A percentile compares a stretch with the other conserved stretches of the same genome.
These are phyloP conservation scores for Aureobasidium sp. DNA, from an alignment of 2,329 filamentous ascomycete genomes.

Conservation along the genomic window DNA sequence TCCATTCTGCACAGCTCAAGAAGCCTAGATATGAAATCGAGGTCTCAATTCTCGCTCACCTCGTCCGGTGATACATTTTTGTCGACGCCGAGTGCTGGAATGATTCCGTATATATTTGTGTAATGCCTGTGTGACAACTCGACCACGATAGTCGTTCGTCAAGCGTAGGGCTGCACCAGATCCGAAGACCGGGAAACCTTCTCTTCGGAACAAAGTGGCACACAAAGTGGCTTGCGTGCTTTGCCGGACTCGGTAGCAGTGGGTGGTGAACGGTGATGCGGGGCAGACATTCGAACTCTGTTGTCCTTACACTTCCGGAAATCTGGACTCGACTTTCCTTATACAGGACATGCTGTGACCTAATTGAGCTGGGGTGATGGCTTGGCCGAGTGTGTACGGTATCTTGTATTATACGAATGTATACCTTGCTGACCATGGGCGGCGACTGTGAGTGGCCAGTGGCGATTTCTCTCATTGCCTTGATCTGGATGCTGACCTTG, in stretches of 20 bases:
- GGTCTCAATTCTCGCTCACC: neutral
- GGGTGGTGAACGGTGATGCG: neutral
- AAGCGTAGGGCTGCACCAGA: neutral
- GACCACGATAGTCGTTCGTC: too few species aligned
- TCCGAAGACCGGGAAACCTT: neutral
- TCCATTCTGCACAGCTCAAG: neutral
- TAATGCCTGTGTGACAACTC: neutral
- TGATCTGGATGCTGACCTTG: slow-evolving; percentile 1
- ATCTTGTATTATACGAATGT: neutral
- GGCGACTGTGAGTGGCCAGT: neutral
- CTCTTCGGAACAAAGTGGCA: neutral
- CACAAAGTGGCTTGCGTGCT: too few species aligned
- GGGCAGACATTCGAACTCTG: neutral
- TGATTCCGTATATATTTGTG: neutral
- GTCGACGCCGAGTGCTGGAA: neutral
- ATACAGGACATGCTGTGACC: neutral
- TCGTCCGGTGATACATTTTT: neutral
- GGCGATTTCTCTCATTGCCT: neutral
- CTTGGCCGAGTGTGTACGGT: neutral
- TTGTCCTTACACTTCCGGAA: neutral
- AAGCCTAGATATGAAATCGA: neutral
- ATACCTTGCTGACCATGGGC: neutral
- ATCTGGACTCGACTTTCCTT: neutral
- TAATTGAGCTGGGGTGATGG: neutral
- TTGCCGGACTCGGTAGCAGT: neutral